These are phyloP conservation scores for Blastobotrys illinoisensis DNA, from an alignment of 1,139 yeast genomes.

Conservation along the genomic window DNA sequence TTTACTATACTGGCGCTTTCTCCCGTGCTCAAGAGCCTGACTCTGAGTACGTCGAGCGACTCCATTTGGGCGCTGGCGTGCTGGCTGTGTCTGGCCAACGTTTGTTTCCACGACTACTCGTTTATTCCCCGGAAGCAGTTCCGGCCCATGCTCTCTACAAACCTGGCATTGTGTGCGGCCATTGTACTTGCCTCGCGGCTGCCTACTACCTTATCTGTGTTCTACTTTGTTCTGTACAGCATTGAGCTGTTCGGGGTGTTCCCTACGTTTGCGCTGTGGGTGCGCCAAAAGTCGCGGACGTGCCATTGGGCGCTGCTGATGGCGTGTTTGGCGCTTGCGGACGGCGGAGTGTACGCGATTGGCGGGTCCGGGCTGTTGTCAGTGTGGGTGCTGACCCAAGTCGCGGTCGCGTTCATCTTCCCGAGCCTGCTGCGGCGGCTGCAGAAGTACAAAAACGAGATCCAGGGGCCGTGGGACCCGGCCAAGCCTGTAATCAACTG, in stretches of 20 bases:
- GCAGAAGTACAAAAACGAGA: conserved; percentile 78
- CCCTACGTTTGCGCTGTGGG: conserved; percentile 62
- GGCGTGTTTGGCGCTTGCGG: conserved; percentile 24
- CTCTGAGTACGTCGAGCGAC: conserved; percentile 85
- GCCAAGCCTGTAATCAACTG: conserved; percentile 53
- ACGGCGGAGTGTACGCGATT: conserved; percentile 32
- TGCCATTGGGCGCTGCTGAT: conserved; percentile 25
- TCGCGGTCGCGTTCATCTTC: conserved; percentile 48
- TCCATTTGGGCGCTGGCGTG: conserved; percentile 91
- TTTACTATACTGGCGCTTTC: conserved; percentile 72
- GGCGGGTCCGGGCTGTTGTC: conserved; percentile 41
- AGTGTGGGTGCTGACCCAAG: conserved; percentile 48
- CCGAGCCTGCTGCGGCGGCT: conserved; percentile 67
- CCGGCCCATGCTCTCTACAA: conserved; percentile 69
- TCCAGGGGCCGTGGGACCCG: conserved; percentile 93
- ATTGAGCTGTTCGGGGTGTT: conserved; percentile 66
- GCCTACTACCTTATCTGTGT: conserved; percentile 66
- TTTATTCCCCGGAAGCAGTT: conserved; percentile 29
- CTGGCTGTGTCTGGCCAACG: conserved; percentile 65
- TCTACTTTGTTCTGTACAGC: conserved; percentile 71
- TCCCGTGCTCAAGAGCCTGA: conserved; percentile 83
- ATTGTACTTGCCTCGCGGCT: conserved; percentile 86
- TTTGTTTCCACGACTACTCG: conserved; percentile 61
- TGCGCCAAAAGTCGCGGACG: conserved; percentile 33
- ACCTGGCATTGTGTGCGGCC: conserved; percentile 77